Evolutionary conservation across 805 yeast species (phyloP), one percentile per base, ranked within the genome.

Genomic region (Ogataea paraovalis): DNA sequence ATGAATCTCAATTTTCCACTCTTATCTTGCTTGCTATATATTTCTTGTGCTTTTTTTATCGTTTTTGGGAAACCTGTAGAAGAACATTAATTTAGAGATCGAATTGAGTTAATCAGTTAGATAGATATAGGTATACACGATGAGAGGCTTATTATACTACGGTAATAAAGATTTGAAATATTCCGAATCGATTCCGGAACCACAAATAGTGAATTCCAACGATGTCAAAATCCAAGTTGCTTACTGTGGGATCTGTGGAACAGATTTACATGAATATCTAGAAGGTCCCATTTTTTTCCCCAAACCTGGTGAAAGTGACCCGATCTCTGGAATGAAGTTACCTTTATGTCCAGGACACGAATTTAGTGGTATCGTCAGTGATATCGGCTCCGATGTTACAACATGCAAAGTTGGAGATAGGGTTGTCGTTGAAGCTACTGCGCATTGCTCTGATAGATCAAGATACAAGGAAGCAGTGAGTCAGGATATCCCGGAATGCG

Each of bases 201-300:
- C 67, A 4, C 44, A 52, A 22, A 55, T 63, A 37, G 47, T 46
- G 22, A 55, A 59, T 27, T 46, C 51, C 0, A 62, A 59, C 44
- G 69, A 66, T 46, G 64, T 68, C 23, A 60, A 62, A 33, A 47
- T 68, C 30, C 57, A 66, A 44, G 55, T 67, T 28, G 66, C 62
- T 3, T 78, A 69, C 59, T 79, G 85, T 56, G 87, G 87, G 6
- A 79, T 81, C 39, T 82, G 87, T 56, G 86, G 86, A 23, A 72
- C 82, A 1, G 85, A 80, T 59, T 63, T 80, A 36, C 83, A 79
- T 54, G 81, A 83, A 60, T 80, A 70, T 54, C 54, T 66, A 23
- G 79, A 75, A 23, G 84, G 83, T 0, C 85, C 87, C 9, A 78
- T 78, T 46, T 80, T 82, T 59, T 79, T 79, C 64, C 73, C 47